Percentiles rank a stretch among this genome's conserved stretches.
These are phyloP conservation scores for Linum lewisii DNA, from an alignment of 345 rosid genomes.

Conservation along the genomic window DNA sequence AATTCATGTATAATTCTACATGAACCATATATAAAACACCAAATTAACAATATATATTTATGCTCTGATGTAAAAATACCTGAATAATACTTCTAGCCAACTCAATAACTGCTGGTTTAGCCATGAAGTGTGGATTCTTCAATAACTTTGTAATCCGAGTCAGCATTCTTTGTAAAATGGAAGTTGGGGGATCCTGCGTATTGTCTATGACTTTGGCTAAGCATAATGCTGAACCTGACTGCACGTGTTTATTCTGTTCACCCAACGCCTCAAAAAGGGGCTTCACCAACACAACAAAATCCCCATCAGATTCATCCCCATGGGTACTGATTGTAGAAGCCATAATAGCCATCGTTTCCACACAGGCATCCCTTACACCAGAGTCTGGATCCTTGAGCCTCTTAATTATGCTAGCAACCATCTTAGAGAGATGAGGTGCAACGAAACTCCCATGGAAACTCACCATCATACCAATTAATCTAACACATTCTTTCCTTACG, in stretches of 20 bases:
- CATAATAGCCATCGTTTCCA: slow-evolving; percentile 62
- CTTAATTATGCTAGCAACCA: slow-evolving; percentile 68
- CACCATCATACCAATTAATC: slow-evolving; percentile 55
- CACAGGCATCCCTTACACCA: slow-evolving; percentile 77
- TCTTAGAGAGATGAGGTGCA: slow-evolving; percentile 49
- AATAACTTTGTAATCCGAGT: slow-evolving; percentile 63
- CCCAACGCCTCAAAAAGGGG: slow-evolving; percentile 89
- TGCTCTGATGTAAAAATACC: slow-evolving; percentile 29
- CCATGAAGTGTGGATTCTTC: slow-evolving; percentile 69
- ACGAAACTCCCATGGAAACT: slow-evolving; percentile 39
- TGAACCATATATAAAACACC: neutral
- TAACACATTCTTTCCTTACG: slow-evolving; percentile 60
- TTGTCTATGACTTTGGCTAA: slow-evolving; percentile 70
- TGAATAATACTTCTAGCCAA: slow-evolving; percentile 64
- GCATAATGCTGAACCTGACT: slow-evolving; percentile 79
- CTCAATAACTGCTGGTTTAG: slow-evolving; percentile 76
- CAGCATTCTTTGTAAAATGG: slow-evolving; percentile 69
- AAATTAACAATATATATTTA: neutral
- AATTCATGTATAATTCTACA: too few relatives aligned
- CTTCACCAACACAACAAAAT: slow-evolving; percentile 55
- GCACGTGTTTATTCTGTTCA: slow-evolving; percentile 83
- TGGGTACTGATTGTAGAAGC: slow-evolving; percentile 43
- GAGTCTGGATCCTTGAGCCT: slow-evolving; percentile 87
- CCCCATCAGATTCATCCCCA: slow-evolving; percentile 32
- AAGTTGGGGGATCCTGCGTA: slow-evolving; percentile 46